These are phyloP conservation scores for Musa beccarii DNA, from an alignment of 176 grass and related monocot genomes.

Conservation along the genomic window DNA sequence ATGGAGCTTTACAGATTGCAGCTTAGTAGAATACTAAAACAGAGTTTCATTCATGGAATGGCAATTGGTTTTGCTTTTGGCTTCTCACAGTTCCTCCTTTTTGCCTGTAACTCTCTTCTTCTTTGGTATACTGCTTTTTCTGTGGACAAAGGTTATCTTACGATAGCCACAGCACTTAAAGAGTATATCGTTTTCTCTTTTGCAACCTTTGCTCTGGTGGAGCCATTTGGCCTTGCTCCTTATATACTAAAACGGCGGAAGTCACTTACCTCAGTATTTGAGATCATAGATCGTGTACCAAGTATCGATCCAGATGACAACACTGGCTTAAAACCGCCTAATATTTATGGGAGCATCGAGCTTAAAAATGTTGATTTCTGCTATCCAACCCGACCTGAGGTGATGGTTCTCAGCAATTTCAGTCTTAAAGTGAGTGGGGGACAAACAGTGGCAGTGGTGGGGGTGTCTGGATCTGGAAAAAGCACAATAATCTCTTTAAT, in stretches of 20 bases:
- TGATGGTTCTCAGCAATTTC: constrained; percentile 96
- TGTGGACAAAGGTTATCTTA: constrained; percentile 45
- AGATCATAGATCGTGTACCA: constrained; percentile 96
- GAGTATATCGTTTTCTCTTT: constrained; percentile 98
- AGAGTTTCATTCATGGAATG: constrained; percentile 82
- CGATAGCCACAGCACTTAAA: constrained; percentile 82
- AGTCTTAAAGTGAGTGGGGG: constrained; percentile 89
- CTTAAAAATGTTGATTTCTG: constrained; percentile 93
- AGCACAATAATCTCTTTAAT: constrained; percentile 98
- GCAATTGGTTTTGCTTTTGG: constrained; percentile 91
- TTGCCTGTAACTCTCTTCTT: constrained; percentile 93
- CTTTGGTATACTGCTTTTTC: constrained; percentile 93
- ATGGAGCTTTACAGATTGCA: constrained; percentile 90
- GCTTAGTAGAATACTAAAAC: constrained; percentile 76
- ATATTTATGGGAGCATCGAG: constrained; percentile 98
- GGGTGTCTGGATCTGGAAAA: constrained; percentile 93
- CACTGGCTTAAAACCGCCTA: constrained; percentile 89
- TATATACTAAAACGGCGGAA: constrained; percentile 97
- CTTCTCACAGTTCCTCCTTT: constrained; percentile 95
- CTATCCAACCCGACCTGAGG: constrained; percentile 72
- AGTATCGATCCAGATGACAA: constrained; percentile 96
- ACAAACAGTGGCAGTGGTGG: constrained; percentile 92
- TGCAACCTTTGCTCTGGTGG: constrained; percentile 88
- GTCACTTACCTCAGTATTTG: constrained; percentile 85
- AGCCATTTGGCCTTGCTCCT: constrained; percentile 94